phyloP scores from a whole-genome alignment of 2,329 filamentous ascomycete genomes.

The Ascochyta pisi region DNA sequence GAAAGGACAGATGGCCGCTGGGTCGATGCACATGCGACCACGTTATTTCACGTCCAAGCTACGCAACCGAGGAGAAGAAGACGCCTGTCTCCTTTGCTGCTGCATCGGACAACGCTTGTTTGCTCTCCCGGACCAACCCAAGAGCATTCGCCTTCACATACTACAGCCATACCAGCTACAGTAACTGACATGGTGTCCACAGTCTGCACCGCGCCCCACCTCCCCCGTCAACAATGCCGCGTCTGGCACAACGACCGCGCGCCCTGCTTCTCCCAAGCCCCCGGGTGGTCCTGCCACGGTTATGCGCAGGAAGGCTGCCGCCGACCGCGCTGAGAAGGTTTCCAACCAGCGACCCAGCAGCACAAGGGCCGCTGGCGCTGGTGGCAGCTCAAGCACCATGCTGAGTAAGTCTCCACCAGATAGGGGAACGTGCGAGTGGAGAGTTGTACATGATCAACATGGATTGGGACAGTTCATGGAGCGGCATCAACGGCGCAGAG shows the following conservation, averaged over 20 bases:
- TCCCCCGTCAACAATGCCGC: constrained; percentile 48
- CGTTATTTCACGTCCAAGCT: neutral
- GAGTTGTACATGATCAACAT: neutral
- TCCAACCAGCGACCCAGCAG: constrained; percentile 92
- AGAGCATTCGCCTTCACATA: neutral
- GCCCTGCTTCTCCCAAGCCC: constrained; percentile 84
- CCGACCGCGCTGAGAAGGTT: constrained; percentile 96
- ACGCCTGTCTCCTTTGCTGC: neutral
- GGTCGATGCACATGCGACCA: constrained; percentile 5
- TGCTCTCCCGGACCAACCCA: neutral
- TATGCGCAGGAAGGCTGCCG: constrained; percentile 92
- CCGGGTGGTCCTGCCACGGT: constrained; percentile 94
- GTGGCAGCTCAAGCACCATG: constrained; percentile 98
- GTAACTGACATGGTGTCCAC: constrained; percentile 16
- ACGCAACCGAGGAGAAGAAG: neutral
- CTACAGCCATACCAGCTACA: neutral
- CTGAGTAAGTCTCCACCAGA: constrained; percentile 71
- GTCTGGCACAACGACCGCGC: constrained; percentile 74
- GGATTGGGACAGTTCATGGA: neutral
- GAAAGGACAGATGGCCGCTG: constrained; percentile 13
- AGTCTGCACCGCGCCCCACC: constrained; percentile 48
- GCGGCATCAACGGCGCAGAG: neutral
- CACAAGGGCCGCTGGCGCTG: constrained; percentile 91
- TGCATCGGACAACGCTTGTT: neutral
- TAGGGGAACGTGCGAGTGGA: no score